These are phyloP conservation scores for Coccomyxa sp. DNA, from an alignment of 139 green algal genomes.

Conservation along the genomic window DNA sequence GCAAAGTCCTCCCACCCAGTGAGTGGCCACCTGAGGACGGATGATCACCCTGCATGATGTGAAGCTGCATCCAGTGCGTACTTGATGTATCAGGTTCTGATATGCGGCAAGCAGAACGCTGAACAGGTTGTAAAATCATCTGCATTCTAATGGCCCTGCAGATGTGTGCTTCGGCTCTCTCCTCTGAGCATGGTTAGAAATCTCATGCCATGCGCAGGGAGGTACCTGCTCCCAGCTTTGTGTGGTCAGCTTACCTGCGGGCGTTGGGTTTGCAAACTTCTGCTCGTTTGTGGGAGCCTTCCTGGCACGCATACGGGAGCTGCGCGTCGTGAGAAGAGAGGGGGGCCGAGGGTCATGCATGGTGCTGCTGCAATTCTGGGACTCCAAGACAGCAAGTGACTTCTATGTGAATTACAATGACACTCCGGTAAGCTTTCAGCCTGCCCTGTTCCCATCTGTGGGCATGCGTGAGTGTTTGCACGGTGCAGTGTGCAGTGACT, in stretches of 20 bases:
- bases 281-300: conserved; percentile 82
- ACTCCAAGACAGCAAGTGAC: conserved; percentile 53
- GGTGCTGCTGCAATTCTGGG: conserved; percentile 79
- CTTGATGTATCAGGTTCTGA: too few species aligned
- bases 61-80: too few species aligned
- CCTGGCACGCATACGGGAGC: conserved; percentile 49
- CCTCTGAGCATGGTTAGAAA: too few species aligned
- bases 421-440: conserved; percentile 47
- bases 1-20: too few species aligned
- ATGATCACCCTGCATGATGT: too few species aligned
- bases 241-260: conserved; percentile 77
- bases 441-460: not conserved
- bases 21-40: too few species aligned
- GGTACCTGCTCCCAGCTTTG: conserved; percentile 50
- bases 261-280: conserved; percentile 89
- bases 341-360: conserved; percentile 60
- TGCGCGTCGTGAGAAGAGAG: conserved; percentile 78
- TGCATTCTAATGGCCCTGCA: too few species aligned
- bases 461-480: too few species aligned
- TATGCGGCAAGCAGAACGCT: too few species aligned
- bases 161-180: too few species aligned
- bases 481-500: not conserved
- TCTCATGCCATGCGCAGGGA: too few species aligned
- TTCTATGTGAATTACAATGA: conserved; percentile 83
- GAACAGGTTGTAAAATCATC: too few species aligned